Evolutionary conservation across 2,329 filamentous ascomycete species (phyloP).

Genomic region (Alternaria metachromatica): DNA sequence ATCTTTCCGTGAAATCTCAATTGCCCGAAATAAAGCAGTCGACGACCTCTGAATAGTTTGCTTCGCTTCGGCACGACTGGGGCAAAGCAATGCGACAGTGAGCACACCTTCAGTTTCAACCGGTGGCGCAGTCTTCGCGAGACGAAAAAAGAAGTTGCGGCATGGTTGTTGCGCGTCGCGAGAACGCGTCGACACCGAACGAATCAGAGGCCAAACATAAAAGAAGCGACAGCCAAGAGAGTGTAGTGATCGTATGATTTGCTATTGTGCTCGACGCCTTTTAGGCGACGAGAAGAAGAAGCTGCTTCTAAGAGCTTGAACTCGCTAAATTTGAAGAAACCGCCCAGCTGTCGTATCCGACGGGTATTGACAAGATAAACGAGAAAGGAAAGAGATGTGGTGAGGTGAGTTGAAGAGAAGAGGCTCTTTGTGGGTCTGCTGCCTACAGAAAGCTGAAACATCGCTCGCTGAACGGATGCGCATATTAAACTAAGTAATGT

Average conservation of each 20-base stretch:
- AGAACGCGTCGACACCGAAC: not conserved
- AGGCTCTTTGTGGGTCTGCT: constrained; percentile 21
- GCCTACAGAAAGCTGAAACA: constrained; percentile 20
- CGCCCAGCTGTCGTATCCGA: constrained; percentile 22
- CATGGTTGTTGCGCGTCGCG: not conserved
- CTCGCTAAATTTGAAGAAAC: constrained; percentile 20
- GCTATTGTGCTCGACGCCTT: constrained; percentile 10
- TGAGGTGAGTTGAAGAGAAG: constrained; percentile 19
- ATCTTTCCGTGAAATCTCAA: not conserved
- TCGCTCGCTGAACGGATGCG: constrained; percentile 20
- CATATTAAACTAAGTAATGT: constrained; percentile 21
- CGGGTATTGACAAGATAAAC: constrained; percentile 19
- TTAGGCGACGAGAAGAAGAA: constrained; percentile 1
- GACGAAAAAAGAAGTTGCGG: not conserved
- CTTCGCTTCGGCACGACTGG: not conserved
- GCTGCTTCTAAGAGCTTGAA: not conserved
- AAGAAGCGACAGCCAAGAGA: not conserved
- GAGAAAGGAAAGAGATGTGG: constrained; percentile 17
- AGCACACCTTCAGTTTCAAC: not conserved
- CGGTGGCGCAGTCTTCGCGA: not conserved
- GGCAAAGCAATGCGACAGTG: not conserved
- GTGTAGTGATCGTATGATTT: constrained; percentile 7
- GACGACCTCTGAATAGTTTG: not conserved
- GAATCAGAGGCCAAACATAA: not conserved
- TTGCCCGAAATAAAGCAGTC: constrained; percentile 7